A percentile compares a stretch with the other conserved stretches of the same genome.
phyloP scores from a whole-genome alignment of 805 yeast genomes.

The Blastobotrys terrestris region DNA sequence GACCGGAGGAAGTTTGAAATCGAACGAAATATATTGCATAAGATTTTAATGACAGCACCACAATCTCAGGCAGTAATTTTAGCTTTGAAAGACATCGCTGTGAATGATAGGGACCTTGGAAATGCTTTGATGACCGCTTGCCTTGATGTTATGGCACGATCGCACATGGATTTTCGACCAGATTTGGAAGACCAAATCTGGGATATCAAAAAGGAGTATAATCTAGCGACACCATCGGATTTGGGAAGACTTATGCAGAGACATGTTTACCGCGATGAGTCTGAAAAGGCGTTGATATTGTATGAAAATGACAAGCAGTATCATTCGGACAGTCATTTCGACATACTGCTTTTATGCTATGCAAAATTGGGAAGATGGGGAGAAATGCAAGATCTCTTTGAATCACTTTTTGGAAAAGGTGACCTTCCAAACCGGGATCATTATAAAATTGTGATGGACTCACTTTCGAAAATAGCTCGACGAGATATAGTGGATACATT shows the following conservation, averaged over 20 bases:
- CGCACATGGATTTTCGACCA: neutral
- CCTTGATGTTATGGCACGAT: neutral
- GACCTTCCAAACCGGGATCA: constrained; percentile 48
- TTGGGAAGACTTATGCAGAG: constrained; percentile 22
- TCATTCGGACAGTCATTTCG: constrained; percentile 44
- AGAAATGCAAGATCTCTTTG: constrained; percentile 50
- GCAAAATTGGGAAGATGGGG: constrained; percentile 47
- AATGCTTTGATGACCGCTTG: neutral
- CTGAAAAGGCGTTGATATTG: constrained; percentile 25
- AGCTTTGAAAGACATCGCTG: neutral
- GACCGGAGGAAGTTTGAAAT: neutral
- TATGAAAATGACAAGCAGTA: constrained; percentile 36
- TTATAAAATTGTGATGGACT: constrained; percentile 55
- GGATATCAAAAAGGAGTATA: constrained; percentile 25
- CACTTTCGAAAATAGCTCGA: constrained; percentile 49
- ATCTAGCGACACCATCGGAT: constrained; percentile 20
- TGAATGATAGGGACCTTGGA: neutral
- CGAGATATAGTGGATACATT: constrained; percentile 43
- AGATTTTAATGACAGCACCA: neutral
- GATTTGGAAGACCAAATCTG: constrained; percentile 22
- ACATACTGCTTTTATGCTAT: constrained; percentile 42
- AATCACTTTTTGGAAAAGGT: constrained; percentile 47
- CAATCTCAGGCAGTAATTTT: neutral
- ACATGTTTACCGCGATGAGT: constrained; percentile 18
- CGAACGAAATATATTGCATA: neutral